Percentiles rank a stretch among this genome's conserved stretches.
These are phyloP conservation scores for Avicennia marina DNA, from an alignment of 257 asterid genomes.

Conservation along the genomic window DNA sequence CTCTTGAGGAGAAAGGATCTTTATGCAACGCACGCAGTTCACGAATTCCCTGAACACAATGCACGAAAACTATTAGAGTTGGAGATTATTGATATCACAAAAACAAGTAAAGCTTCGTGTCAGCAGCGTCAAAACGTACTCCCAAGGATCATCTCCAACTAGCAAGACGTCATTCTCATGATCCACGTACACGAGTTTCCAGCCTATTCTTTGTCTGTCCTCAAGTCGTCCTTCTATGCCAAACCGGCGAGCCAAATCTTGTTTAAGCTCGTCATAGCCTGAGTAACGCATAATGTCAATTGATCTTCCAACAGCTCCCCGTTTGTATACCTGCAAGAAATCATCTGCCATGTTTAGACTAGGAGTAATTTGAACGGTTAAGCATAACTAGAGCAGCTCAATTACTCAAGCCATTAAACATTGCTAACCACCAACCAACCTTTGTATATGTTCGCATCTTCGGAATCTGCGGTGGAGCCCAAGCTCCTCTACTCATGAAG, in stretches of 20 bases:
- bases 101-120: background rate
- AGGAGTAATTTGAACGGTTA: background rate
- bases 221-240: constrained; percentile 94
- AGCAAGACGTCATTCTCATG: constrained; percentile 72
- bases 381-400: background rate
- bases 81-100: background rate
- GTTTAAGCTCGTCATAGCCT: constrained; percentile 86
- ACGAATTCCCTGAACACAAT: constrained; percentile 52
- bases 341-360: constrained; percentile 18
- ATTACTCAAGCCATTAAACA: background rate
- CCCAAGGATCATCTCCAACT: constrained; percentile 95
- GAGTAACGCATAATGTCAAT: constrained; percentile 79
- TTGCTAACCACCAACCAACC: constrained; percentile 34
- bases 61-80: background rate
- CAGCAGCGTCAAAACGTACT: constrained; percentile 49
- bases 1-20: constrained; percentile 77
- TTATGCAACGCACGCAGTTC: constrained; percentile 64
- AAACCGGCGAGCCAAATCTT: constrained; percentile 87
- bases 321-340: constrained; percentile 73
- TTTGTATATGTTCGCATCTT: constrained; percentile 84
- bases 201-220: constrained; percentile 87
- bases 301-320: constrained; percentile 98
- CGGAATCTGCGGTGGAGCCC: constrained; percentile 87
- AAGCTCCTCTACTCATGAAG: constrained; percentile 67
- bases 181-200: constrained; percentile 89